Evolutionary conservation across 257 asterid species (phyloP).

Genomic region (Solanum gandarillasii): DNA sequence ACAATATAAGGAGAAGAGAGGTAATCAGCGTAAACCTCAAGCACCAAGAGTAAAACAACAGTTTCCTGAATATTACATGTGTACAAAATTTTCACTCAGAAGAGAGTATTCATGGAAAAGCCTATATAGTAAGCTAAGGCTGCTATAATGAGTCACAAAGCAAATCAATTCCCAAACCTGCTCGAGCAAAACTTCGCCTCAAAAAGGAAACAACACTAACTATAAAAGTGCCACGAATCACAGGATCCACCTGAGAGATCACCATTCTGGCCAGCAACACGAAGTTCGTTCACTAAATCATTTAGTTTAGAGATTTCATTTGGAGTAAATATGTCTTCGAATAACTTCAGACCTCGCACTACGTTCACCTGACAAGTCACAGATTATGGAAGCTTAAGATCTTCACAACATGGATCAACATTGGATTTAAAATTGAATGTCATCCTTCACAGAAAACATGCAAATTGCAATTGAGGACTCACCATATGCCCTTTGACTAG

Average conservation of each 20-base stretch:
- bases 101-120: not conserved
- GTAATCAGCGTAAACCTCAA: not conserved
- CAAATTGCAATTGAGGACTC: slow-evolving; percentile 10
- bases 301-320: slow-evolving; percentile 69
- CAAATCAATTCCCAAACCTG: slow-evolving; percentile 64
- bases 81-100: not conserved
- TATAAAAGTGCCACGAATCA: slow-evolving; percentile 81
- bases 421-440: not conserved
- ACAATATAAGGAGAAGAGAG: not conserved
- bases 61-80: not conserved
- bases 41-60: not conserved
- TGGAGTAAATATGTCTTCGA: slow-evolving; percentile 69
- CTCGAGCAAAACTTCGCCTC: slow-evolving; percentile 54
- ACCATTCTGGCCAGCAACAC: slow-evolving; percentile 88
- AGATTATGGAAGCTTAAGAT: not conserved
- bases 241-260: slow-evolving; percentile 97
- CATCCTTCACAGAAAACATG: not conserved
- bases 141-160: slow-evolving; percentile 15
- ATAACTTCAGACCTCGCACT: slow-evolving; percentile 84
- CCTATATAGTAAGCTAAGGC: not conserved
- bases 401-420: not conserved
- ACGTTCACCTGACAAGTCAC: slow-evolving; percentile 63
- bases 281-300: slow-evolving; percentile 68
- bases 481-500: slow-evolving; percentile 85
- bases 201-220: slow-evolving; percentile 67